Base-by-base conservation (phyloP, 192 early-diverging fungal species). In the Mortierella alpina region DNA sequence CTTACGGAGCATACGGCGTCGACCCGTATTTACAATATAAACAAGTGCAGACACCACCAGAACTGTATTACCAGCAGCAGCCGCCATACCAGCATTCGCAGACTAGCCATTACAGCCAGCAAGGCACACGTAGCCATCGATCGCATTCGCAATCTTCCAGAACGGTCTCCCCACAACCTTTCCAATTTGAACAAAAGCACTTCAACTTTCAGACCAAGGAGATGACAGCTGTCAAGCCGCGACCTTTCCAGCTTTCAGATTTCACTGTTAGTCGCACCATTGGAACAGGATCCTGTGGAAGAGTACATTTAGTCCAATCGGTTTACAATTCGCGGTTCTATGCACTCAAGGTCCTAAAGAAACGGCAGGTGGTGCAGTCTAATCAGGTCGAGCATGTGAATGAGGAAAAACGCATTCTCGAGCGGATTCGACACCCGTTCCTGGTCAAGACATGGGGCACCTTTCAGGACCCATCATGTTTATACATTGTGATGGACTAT, bases 381-480 rank as follows among this genome's bases (percentile, higher is more conserved):
- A 95, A 96, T 78, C 97, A 99, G 75, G 95, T 99, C 6, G 96
- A 99, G 85, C 96, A 99, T 77, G 97, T 95, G 22, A 94, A 97
- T 68, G 98, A 97, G 87, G 97, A 99, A 84, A 96, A 96, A 74
- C 85, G 89, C 48, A 97, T 99, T 73, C 82, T 99, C 51, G 96
- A 95, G 64, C 86, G 86, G 70, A 90, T 97, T 64, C 86, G 89
- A 71, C 93, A 93, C 72, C 97, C 97, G 15, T 99, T 97, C 75
- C 83, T 98, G 49, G 96, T 99, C 58, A 88, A 90, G 71, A 92
- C 98, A 86, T 90, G 97, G 84, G 94, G 95, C 2, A 97, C 95
- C 13, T 97, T 96, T 82, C 96, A 99, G 87, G 96, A 99, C 73
- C 88, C 81, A 55, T 80, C 87, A 48, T 96, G 93, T 77, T 67